Percentiles rank a stretch among this genome's conserved stretches.
phyloP scores from a whole-genome alignment of 805 yeast genomes.

The Kodamaea sagamina region DNA sequence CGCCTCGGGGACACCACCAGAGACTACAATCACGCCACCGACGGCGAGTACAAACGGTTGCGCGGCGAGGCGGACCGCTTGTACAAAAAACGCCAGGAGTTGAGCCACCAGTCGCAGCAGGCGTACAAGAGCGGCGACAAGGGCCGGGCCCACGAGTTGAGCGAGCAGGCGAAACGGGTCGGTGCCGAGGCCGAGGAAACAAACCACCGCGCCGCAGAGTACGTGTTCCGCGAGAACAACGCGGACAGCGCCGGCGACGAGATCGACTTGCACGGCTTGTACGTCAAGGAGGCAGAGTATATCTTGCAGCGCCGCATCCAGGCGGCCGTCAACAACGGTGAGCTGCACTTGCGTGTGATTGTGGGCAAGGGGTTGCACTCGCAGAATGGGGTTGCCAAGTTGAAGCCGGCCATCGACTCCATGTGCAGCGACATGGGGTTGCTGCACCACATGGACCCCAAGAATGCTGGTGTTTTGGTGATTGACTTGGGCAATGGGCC shows the following conservation, averaged over 20 bases:
- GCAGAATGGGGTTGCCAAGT: slow-evolving; percentile 74
- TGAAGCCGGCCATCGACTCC: slow-evolving; percentile 85
- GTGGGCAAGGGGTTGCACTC: slow-evolving; percentile 95
- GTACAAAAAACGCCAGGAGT: slow-evolving; percentile 53
- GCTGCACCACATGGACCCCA: slow-evolving; percentile 59
- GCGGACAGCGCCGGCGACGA: slow-evolving; percentile 83
- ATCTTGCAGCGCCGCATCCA: slow-evolving; percentile 71
- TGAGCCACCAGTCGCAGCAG: slow-evolving; percentile 67
- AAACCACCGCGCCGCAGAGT: slow-evolving; percentile 84
- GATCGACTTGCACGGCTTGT: slow-evolving; percentile 91
- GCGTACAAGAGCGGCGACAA: slow-evolving; percentile 80
- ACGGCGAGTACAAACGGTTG: slow-evolving; percentile 59
- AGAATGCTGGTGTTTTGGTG: slow-evolving; percentile 79
- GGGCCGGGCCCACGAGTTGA: slow-evolving; percentile 67
- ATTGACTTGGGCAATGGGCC: slow-evolving; percentile 50
- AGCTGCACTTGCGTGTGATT: slow-evolving; percentile 70
- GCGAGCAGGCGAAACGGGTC: slow-evolving; percentile 66
- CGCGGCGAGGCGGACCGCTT: slow-evolving; percentile 72
- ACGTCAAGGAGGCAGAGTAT: slow-evolving; percentile 83
- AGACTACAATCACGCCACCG: slow-evolving; percentile 76
- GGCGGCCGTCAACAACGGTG: slow-evolving; percentile 61
- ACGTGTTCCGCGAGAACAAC: slow-evolving; percentile 84
- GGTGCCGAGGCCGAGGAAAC: slow-evolving; percentile 61
- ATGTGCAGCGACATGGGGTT: slow-evolving; percentile 69
- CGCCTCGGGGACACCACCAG: slow-evolving; percentile 31